Base-by-base conservation (phyloP, 306 rosid genomes). In the Pterocarpus macrocarpus region DNA sequence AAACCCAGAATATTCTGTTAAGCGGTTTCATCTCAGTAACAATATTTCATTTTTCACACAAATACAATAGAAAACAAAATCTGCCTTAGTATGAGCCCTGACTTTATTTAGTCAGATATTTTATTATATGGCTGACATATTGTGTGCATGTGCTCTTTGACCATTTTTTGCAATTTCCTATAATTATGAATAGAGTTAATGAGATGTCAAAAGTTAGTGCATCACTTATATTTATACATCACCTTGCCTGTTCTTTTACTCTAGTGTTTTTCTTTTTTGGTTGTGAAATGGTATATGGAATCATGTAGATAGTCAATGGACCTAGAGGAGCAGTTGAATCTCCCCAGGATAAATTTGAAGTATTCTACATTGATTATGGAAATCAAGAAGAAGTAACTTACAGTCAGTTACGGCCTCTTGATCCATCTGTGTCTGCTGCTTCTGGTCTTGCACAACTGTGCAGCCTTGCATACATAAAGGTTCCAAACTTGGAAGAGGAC, bases 351-450 rank as follows among this genome's bases (percentile, higher is more conserved):
- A 71, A 44, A 70, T 93, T 91, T 45, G 97, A 93, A 86, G 97
- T 93, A 38, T 91, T 93, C 84, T 93, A 93, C 81, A 79, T 93
- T 15, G 97, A 93, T 82, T 93, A 88, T 77, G 97, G 97, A 83
- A 93, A 93, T 77, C 96, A 93, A 91, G 97, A 91, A 72, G 81
- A 64, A 58, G 90, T 93, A 79, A 57, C 90, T 50, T 91, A 85
- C 85, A 81, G 91, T 80, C 87, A 81, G 75, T 80, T 93, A 69
- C 87, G 97, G 68, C 97, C 97, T 32, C 14, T 90, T 55, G 97
- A 93, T 64, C 73, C 94, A 80, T 85, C 94, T 2, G 85, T 91
- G 38, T 90, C 97, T 22, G 76, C 92, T 62, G 83, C 91, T 22
- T 86, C 97, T 50, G 94, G 97, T 36, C 87, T 90, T 71, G 97